A percentile compares a stretch with the other conserved stretches of the same genome.
These are phyloP conservation scores for Kodamaea lidongshanica DNA, from an alignment of 805 yeast species.

Conservation along the genomic window DNA sequence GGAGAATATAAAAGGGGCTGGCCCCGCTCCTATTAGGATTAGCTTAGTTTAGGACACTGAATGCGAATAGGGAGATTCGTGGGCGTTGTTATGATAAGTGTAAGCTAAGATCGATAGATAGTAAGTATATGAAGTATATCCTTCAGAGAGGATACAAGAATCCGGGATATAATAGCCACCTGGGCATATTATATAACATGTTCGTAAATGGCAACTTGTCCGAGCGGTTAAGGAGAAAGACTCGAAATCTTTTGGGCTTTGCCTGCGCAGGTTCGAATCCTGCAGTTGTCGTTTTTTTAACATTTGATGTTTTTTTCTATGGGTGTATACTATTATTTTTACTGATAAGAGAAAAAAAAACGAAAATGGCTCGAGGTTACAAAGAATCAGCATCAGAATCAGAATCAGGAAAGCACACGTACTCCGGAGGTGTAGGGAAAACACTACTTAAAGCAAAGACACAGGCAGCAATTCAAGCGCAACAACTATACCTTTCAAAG, in stretches of 20 bases:
- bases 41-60: too few species aligned
- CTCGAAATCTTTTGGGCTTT: slow-evolving; percentile 14
- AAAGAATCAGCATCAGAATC: slow-evolving; percentile 37
- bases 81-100: too few species aligned
- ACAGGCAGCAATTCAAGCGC: slow-evolving; percentile 61
- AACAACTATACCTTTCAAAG: slow-evolving; percentile 58
- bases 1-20: too few species aligned
- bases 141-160: too few species aligned
- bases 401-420: slow-evolving; percentile 15
- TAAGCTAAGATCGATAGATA: too few species aligned
- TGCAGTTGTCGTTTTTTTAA: slow-evolving; percentile 13
- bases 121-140: too few species aligned
- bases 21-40: too few species aligned
- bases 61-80: too few species aligned
- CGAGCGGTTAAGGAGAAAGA: slow-evolving; percentile 15
- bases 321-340: neutral
- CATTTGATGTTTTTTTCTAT: neutral
- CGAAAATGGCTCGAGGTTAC: slow-evolving; percentile 9
- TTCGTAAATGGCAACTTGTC: slow-evolving; percentile 14
- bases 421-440: slow-evolving; percentile 18
- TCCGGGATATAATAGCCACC: too few species aligned
- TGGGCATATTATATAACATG: too few species aligned
- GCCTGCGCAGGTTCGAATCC: slow-evolving; percentile 15
- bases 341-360: neutral
- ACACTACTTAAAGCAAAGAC: slow-evolving; percentile 55